Conservation (phyloP, 352 stramenopile species). For the Pythium aristosporum region DNA sequence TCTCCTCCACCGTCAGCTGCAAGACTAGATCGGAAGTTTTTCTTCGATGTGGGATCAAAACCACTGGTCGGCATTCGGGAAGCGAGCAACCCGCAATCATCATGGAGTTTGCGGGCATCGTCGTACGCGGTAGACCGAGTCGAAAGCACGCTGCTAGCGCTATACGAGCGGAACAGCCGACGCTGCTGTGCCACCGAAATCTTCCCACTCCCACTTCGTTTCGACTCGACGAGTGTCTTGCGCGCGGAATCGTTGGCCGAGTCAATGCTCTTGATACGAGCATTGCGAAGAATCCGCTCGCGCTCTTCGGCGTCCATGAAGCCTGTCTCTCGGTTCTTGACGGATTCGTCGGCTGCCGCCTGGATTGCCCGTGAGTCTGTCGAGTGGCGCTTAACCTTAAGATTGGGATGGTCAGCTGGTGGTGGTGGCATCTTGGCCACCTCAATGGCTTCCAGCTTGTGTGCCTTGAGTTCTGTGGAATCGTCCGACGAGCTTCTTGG, state of each 20-base stretch:
- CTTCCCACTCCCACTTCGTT: not conserved
- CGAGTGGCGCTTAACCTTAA: conserved; percentile 59
- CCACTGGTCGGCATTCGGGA: conserved; percentile 1
- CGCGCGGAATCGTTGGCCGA: conserved; percentile 29
- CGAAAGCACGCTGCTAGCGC: conserved; percentile 64
- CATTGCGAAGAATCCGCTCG: conserved; percentile 34
- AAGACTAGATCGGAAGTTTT: conserved; percentile 19
- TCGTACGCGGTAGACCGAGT: conserved; percentile 34
- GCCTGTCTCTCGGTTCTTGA: conserved; percentile 27
- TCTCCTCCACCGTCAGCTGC: not conserved
- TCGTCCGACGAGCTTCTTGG: not conserved
- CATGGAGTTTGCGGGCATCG: conserved; percentile 16
- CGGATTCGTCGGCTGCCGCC: conserved; percentile 47
- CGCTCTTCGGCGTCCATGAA: conserved; percentile 47
- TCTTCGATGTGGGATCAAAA: conserved; percentile 13
- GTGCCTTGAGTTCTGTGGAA: not conserved
- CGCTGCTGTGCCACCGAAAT: conserved; percentile 1
- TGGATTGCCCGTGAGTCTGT: conserved; percentile 68
- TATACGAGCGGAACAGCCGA: conserved; percentile 55
- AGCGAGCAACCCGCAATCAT: conserved; percentile 22
- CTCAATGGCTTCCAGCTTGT: not conserved
- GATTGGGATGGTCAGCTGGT: not conserved
- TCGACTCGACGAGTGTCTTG: conserved; percentile 1
- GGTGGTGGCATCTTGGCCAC: not conserved
- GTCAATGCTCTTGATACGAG: conserved; percentile 42